Percentiles rank a stretch among this genome's conserved stretches.
phyloP scores from a whole-genome alignment of 805 yeast genomes.

The Tetrapisispora iriomotensis region DNA sequence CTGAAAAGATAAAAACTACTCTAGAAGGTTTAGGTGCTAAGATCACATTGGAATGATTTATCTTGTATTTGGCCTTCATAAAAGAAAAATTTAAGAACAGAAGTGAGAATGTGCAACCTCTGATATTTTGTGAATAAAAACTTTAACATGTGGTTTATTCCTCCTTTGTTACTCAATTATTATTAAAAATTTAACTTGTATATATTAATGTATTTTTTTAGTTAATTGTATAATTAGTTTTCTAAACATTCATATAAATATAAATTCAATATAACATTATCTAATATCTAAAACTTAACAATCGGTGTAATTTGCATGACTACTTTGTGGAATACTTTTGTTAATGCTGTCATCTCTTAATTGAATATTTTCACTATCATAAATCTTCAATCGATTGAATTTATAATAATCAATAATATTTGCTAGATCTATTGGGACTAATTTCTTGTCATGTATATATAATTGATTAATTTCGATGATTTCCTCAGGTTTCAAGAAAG shows the following conservation, averaged over 20 bases:
- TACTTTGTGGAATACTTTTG: neutral
- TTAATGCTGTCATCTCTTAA: neutral
- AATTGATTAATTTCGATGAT: neutral
- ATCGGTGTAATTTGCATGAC: neutral
- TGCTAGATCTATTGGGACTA: neutral
- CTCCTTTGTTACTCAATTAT: too few species aligned
- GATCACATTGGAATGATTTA: conserved; percentile 64
- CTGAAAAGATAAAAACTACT: conserved; percentile 88
- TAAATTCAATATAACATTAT: too few species aligned
- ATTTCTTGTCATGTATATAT: neutral
- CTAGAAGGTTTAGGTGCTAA: conserved; percentile 95
- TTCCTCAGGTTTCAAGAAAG: conserved; percentile 1
- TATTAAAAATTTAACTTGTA: too few species aligned
- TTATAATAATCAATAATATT: conserved; percentile 1
- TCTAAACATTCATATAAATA: too few species aligned
- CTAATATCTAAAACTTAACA: too few species aligned
- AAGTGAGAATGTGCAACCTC: too few species aligned
- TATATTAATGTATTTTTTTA: too few species aligned
- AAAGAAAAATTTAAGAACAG: too few species aligned
- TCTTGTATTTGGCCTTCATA: too few species aligned
- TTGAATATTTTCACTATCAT: neutral
- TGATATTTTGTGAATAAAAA: too few species aligned
- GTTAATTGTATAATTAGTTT: too few species aligned
- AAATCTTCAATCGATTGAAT: neutral
- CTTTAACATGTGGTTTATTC: too few species aligned